Percentiles rank a stretch among this genome's conserved stretches.
phyloP scores from a whole-genome alignment of 495 filamentous ascomycete species.

The Aspergillus baeticus region DNA sequence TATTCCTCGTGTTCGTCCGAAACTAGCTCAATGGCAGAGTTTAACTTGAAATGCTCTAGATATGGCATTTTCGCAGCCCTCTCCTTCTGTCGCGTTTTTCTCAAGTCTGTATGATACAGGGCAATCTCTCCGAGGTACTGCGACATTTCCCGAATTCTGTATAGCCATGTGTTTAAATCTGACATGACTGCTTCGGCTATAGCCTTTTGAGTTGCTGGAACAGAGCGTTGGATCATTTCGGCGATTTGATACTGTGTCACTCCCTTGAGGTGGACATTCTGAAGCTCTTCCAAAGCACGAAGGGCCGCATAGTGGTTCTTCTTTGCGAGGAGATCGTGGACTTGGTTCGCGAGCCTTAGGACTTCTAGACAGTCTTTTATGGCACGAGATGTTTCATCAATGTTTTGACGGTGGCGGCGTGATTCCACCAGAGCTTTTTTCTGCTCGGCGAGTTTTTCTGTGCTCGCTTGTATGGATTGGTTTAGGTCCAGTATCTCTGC shows the following conservation, averaged over 20 bases:
- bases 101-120: conserved; percentile 88
- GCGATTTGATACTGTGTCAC: conserved; percentile 94
- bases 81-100: conserved; percentile 80
- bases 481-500: conserved; percentile 91
- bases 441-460: conserved; percentile 89
- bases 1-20: conserved; percentile 95
- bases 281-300: conserved; percentile 89
- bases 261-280: conserved; percentile 92
- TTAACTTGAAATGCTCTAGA: conserved; percentile 80
- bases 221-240: conserved; percentile 90
- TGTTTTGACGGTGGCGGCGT: conserved; percentile 88
- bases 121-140: conserved; percentile 96
- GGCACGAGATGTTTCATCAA: conserved; percentile 87
- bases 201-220: conserved; percentile 86
- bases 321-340: conserved; percentile 82
- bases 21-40: conserved; percentile 93
- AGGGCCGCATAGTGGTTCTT: conserved; percentile 96
- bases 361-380: conserved; percentile 91
- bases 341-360: conserved; percentile 87
- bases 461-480: conserved; percentile 92
- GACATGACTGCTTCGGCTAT: conserved; percentile 97
- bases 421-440: conserved; percentile 93
- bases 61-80: conserved; percentile 68
- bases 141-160: conserved; percentile 89
- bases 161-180: conserved; percentile 98